Evolutionary conservation across 176 grass and related monocot genomes (phyloP).

Genomic region (Stipa capillata): DNA sequence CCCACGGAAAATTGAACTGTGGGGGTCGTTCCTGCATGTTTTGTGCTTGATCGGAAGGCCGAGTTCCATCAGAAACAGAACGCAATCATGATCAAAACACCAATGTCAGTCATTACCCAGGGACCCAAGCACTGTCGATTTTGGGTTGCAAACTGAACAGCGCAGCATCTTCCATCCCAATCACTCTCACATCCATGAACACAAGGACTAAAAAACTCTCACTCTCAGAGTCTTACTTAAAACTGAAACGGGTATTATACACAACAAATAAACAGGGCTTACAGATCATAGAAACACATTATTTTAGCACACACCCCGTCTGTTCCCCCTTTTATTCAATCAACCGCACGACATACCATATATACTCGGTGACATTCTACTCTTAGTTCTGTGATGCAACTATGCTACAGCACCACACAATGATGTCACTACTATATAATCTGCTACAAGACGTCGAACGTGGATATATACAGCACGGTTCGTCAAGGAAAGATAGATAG

Average conservation of each 20-base stretch:
- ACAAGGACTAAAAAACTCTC: neutral
- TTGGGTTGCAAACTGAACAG: neutral
- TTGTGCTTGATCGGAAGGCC: too few relatives aligned
- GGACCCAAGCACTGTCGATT: neutral
- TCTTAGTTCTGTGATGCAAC: neutral
- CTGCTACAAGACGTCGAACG: neutral
- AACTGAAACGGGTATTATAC: neutral
- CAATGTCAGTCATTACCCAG: too few relatives aligned
- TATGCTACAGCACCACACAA: neutral
- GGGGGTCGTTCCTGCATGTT: too few relatives aligned
- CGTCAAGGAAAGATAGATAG: neutral
- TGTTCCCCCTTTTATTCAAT: slow-evolving; percentile 26
- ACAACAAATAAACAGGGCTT: neutral
- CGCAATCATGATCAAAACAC: too few relatives aligned
- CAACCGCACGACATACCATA: neutral
- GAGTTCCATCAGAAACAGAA: too few relatives aligned
- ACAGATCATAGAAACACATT: neutral
- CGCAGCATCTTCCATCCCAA: neutral
- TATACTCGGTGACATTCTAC: neutral
- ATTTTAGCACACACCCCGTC: neutral
- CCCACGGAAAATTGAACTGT: too few relatives aligned
- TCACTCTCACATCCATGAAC: neutral
- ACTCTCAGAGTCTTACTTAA: neutral
- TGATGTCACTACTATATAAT: neutral
- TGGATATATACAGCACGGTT: neutral